Base-by-base conservation (phyloP, 768 basidiomycete species). In the Suillus subalutaceus region DNA sequence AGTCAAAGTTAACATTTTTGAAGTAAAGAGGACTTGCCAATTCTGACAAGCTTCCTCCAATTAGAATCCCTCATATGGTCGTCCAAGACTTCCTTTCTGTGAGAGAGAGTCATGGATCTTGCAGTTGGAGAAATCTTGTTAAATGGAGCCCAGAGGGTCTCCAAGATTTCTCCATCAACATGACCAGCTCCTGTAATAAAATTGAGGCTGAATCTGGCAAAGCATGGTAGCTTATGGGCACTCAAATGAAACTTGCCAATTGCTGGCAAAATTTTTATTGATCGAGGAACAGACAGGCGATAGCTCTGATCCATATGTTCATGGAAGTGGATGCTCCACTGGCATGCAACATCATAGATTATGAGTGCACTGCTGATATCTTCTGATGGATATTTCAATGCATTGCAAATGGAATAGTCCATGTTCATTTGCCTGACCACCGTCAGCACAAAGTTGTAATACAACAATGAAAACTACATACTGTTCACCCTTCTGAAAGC, bases 41-140 rank as follows among this genome's bases (percentile, higher is more conserved):
- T 72, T 16, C 71, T 65, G 20, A 73, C 66, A 6, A 73, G 63
- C 48, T 78, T 79, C 43, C 77, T 77, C 71, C 72, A 79, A 55
- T 80, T 79, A 1, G 69, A 75, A 46, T 80, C 74, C 12, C 67
- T 67, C 77, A 78, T 79, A 52, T 74, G 67, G 35, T 75, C 74
- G 57, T 80, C 73, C 46, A 10, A 77, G 53, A 75, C 50, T 62
- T 81, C 79, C 3, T 71, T 63, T 0, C 71, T 12, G 20, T 79
- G 76, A 0, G 73, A 70, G 3, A 65, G 18, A 0, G 72, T 63
- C 65, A 78, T 77, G 0, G 68, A 69, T 0, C 73, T 52, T 0
- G 73, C 71, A 10, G 70, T 74, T 0, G 70, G 38, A 0, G 74
- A 74, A 0, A 76, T 69, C 2, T 72, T 66, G 48, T 81, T 44